Base-by-base conservation (phyloP, 208 protist species). In the Jaenimonas drosophilae region DNA sequence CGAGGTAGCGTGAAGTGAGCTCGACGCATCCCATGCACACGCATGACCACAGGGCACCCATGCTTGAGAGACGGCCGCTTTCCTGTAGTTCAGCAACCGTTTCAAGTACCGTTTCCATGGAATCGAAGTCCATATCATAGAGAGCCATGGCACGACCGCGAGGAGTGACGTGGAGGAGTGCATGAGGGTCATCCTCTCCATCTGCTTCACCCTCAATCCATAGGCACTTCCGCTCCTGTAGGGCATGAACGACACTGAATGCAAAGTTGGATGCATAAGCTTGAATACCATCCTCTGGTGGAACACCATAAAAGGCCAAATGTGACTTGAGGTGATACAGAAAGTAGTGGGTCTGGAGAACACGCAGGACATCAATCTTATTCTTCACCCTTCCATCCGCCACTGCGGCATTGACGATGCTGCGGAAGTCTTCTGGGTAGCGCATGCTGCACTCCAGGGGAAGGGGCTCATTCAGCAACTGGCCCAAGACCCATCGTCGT, bases 331-430 rank as follows among this genome's bases (percentile, higher is more conserved):
- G 54, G 57, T 91, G 78, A 52, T 78, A 59, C 12, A 89, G 64
- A 49, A 90, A 80, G 63, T 94, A 94, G 61, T 89, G 81, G 31
- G 70, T 70, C 48, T 78, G 58, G 30, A 94, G 59, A 27, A 91
- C 67, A 21, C 79, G 75, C 37, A 94, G 53, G 36, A 83, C 78
- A 19, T 83, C 67, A 11, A 65, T 51, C 51, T 72, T 83, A 52
- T 48, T 72, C 23, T 9, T 21, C 20, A 59, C 77, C n/a, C 72
- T 65, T 4, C 70, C 62, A 33, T 84, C 54, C 26, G 70, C 80
- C 14, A 94, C 61, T 0, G 81, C 80, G 1, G 76, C 68, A 49
- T 90, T 94, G 17, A 94, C 43, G 2, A 62, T 53, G 39, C 84
- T 76, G 25, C 70, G 54, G 63, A 94, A 88, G 49, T 94, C 78